phyloP scores from a whole-genome alignment of 331 rosid species.

The Acacia concinna region DNA sequence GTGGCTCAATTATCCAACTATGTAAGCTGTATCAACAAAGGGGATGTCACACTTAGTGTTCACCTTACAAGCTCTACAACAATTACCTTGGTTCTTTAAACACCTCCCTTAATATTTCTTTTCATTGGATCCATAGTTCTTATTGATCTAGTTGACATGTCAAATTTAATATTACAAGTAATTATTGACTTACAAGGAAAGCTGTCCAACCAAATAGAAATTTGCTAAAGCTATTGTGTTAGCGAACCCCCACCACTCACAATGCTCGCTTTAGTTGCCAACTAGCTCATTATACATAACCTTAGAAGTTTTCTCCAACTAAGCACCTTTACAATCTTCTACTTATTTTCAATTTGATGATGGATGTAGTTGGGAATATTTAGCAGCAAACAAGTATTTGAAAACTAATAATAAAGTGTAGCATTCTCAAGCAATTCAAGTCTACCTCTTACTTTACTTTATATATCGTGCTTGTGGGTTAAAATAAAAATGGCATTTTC shows the following conservation, averaged over 20 bases:
- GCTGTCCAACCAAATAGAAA: background rate
- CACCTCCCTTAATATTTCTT: slow-evolving; percentile 79
- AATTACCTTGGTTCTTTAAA: slow-evolving; percentile 74
- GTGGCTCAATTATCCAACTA: slow-evolving; percentile 97
- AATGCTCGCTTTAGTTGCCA: background rate
- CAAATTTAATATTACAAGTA: slow-evolving; percentile 94
- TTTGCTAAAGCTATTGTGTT: background rate
- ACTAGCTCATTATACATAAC: background rate
- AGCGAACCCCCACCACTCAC: background rate
- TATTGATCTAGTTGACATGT: slow-evolving; percentile 88
- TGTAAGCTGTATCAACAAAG: slow-evolving; percentile 90
- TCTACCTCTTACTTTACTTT: no score
- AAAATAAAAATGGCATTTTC: no score
- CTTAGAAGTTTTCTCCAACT: background rate
- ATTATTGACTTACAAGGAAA: slow-evolving; percentile 13
- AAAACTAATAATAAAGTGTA: no score
- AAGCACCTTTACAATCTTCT: background rate
- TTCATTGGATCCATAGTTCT: slow-evolving; percentile 91
- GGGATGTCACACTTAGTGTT: slow-evolving; percentile 89
- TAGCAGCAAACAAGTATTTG: no score
- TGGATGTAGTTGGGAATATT: slow-evolving; percentile 17
- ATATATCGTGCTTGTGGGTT: no score
- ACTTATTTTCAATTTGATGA: slow-evolving; percentile 20
- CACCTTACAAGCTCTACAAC: slow-evolving; percentile 91
- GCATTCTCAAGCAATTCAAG: no score